These are phyloP conservation scores for Populus trichocarpa DNA, from an alignment of 441 rosid genomes.

Conservation along the genomic window DNA sequence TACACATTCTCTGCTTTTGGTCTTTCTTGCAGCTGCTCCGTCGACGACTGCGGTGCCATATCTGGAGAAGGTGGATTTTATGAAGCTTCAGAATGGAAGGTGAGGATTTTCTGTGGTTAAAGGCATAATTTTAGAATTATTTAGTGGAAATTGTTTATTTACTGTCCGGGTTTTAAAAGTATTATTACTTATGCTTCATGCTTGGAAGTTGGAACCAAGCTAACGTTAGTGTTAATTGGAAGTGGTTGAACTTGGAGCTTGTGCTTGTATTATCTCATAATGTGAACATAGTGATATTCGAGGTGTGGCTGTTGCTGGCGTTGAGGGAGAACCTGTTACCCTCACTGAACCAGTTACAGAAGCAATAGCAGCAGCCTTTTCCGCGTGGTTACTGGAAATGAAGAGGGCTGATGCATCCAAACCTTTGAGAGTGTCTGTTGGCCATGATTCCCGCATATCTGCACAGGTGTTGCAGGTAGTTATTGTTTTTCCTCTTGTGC, in stretches of 20 bases:
- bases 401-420: conserved; percentile 46
- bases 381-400: conserved; percentile 73
- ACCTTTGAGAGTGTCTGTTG: conserved; percentile 61
- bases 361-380: conserved; percentile 93
- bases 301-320: conserved; percentile 89
- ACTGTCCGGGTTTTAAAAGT: neutral
- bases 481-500: neutral
- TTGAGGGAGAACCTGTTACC: conserved; percentile 85
- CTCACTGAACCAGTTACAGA: conserved; percentile 83
- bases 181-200: neutral
- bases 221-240: neutral
- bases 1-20: neutral
- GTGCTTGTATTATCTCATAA: neutral
- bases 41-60: conserved; percentile 49
- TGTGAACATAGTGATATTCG: conserved; percentile 66
- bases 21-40: conserved; percentile 56
- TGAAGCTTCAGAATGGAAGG: conserved; percentile 99
- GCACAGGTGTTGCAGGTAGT: conserved; percentile 67
- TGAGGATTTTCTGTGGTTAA: conserved; percentile 15
- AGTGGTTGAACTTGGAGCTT: conserved; percentile 1
- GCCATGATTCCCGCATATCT: conserved; percentile 98
- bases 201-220: neutral
- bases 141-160: neutral
- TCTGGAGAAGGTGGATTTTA: conserved; percentile 63
- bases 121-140: too few relatives aligned